A percentile compares a stretch with the other conserved stretches of the same genome.
Conservation (phyloP, 1,139 yeast genomes). For the Chernovozyma aurita region DNA sequence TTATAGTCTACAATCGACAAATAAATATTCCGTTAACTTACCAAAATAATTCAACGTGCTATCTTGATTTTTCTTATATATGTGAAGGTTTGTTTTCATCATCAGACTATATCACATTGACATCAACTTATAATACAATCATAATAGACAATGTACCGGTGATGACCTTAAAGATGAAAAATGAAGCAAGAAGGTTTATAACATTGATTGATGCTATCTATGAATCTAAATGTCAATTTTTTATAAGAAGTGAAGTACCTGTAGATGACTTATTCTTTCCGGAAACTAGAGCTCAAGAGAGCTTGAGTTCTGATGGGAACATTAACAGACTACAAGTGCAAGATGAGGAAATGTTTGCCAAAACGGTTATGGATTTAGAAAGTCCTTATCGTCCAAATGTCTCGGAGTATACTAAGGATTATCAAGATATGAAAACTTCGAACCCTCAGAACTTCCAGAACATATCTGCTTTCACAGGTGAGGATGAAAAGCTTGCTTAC, state of each 20-base stretch:
- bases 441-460: slow-evolving; percentile 42
- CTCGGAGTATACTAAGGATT: slow-evolving; percentile 50
- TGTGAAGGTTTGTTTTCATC: slow-evolving; percentile 59
- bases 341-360: slow-evolving; percentile 67
- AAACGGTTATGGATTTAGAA: slow-evolving; percentile 53
- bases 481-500: slow-evolving; percentile 73
- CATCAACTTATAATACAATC: slow-evolving; percentile 54
- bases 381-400: slow-evolving; percentile 71
- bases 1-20: slow-evolving; percentile 54
- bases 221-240: slow-evolving; percentile 60
- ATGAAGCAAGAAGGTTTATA: slow-evolving; percentile 66
- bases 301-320: no score
- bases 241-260: slow-evolving; percentile 45
- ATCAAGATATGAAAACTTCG: slow-evolving; percentile 12
- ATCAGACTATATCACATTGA: slow-evolving; percentile 66
- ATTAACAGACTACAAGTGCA: slow-evolving; percentile 47
- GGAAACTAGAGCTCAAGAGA: slow-evolving; percentile 25
- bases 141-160: slow-evolving; percentile 61
- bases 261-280: slow-evolving; percentile 61
- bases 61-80: slow-evolving; percentile 50
- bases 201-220: slow-evolving; percentile 65
- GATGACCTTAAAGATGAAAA: slow-evolving; percentile 53
- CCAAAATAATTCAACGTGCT: slow-evolving; percentile 35
- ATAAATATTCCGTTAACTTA: slow-evolving; percentile 44
- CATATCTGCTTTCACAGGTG: slow-evolving; percentile 63